phyloP scores from a whole-genome alignment of 768 basidiomycete genomes.

The Peribolospora kevripleyi region DNA sequence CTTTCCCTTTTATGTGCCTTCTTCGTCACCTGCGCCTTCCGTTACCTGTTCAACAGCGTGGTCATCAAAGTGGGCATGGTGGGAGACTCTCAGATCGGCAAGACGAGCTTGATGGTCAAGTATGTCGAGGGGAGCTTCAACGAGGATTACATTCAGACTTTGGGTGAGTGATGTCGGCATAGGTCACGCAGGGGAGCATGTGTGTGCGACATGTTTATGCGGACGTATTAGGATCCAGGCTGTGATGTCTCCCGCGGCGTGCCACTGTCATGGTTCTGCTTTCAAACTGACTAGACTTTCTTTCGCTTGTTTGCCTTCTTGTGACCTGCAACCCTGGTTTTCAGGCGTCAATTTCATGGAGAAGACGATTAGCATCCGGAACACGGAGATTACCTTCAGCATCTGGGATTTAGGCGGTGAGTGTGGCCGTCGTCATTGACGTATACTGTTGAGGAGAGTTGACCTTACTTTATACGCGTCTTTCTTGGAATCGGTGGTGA shows the following conservation, averaged over 20 bases:
- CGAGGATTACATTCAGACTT: slow-evolving; percentile 89
- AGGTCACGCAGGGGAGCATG: too few relatives aligned
- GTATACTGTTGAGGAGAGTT: background rate
- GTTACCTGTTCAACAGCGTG: slow-evolving; percentile 1
- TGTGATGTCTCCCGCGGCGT: background rate
- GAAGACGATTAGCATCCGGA: slow-evolving; percentile 93
- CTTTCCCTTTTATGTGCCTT: too few relatives aligned
- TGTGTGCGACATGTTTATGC: too few relatives aligned
- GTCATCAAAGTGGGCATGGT: slow-evolving; percentile 74
- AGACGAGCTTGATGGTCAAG: slow-evolving; percentile 98
- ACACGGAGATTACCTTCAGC: slow-evolving; percentile 97
- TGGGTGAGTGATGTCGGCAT: slow-evolving; percentile 33
- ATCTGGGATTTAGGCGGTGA: slow-evolving; percentile 84
- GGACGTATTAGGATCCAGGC: too few relatives aligned
- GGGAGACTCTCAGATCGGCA: slow-evolving; percentile 83
- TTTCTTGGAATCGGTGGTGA: slow-evolving; percentile 6
- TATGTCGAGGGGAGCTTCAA: slow-evolving; percentile 73
- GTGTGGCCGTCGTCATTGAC: background rate
- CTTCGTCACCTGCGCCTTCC: too few relatives aligned
- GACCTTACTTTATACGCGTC: background rate
- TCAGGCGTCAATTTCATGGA: slow-evolving; percentile 98
- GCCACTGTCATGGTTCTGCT: background rate
- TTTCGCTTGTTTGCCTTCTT: background rate
- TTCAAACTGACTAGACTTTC: slow-evolving; percentile 1
- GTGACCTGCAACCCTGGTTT: background rate